phyloP scores from a whole-genome alignment of 2,329 filamentous ascomycete species.

The Beauveria bassiana region DNA sequence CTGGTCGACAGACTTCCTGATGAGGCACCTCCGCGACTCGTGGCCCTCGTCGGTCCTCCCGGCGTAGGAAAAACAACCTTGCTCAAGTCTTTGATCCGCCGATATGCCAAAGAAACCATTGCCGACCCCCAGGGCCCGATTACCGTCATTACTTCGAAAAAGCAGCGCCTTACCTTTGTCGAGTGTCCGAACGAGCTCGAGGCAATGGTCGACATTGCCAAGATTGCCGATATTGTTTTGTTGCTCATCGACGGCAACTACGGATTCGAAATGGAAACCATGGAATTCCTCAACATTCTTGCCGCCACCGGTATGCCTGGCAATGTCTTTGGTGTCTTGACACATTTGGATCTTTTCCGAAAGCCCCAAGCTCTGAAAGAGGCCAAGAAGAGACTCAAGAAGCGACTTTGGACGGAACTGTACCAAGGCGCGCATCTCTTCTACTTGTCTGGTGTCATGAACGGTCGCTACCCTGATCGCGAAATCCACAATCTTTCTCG shows the following conservation, averaged over 20 bases:
- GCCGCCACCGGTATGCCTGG: constrained; percentile 96
- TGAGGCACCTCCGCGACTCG: constrained; percentile 86
- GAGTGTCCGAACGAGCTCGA: constrained; percentile 97
- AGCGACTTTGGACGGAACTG: constrained; percentile 91
- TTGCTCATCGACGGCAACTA: constrained; percentile 99
- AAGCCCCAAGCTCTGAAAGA: constrained; percentile 88
- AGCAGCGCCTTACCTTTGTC: constrained; percentile 86
- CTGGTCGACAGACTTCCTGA: constrained; percentile 93
- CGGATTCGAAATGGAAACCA: constrained; percentile 99
- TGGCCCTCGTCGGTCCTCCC: constrained; percentile 88
- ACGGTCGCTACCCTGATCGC: constrained; percentile 91
- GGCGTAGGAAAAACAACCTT: constrained; percentile 94
- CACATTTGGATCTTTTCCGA: constrained; percentile 89
- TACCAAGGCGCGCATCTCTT: constrained; percentile 97
- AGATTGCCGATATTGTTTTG: constrained; percentile 93
- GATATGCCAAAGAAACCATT: constrained; percentile 93
- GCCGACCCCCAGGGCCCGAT: constrained; percentile 85
- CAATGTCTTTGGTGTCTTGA: constrained; percentile 95
- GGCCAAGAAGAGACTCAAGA: constrained; percentile 93
- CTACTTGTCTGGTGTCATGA: constrained; percentile 92
- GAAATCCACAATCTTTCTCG: constrained; percentile 93
- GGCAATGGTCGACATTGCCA: constrained; percentile 93
- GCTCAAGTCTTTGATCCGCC: constrained; percentile 85
- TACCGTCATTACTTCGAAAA: constrained; percentile 94
- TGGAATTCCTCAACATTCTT: constrained; percentile 95